Evolutionary conservation across 2,329 filamentous ascomycete species (phyloP).

Genomic region (Aspergillus pseudoterreus): DNA sequence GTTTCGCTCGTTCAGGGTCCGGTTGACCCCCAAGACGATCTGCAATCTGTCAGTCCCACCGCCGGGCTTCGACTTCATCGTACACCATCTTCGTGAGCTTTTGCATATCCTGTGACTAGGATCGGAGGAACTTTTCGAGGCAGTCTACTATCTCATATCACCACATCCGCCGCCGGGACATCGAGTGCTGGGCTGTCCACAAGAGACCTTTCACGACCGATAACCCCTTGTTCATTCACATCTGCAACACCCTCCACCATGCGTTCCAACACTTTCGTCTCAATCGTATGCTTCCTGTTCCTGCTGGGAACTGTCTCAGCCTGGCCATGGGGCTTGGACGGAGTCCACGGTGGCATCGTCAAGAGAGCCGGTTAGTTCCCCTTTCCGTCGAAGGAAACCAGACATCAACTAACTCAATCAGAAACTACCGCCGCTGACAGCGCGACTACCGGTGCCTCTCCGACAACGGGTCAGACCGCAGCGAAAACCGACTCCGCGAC

Average conservation of each 20-base stretch:
- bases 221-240: neutral
- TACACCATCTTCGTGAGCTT: too few species aligned
- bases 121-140: too few species aligned
- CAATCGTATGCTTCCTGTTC: constrained; percentile 31
- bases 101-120: too few species aligned
- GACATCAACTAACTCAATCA: constrained; percentile 2
- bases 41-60: constrained; percentile 16
- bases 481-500: constrained; percentile 15
- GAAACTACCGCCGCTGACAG: constrained; percentile 18
- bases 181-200: neutral
- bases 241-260: constrained; percentile 20
- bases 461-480: constrained; percentile 11
- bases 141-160: too few species aligned
- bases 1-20: constrained; percentile 11
- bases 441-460: constrained; percentile 14
- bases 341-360: constrained; percentile 18
- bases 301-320: constrained; percentile 30
- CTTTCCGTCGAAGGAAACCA: neutral
- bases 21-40: constrained; percentile 12
- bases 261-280: constrained; percentile 28
- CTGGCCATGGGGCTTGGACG: constrained; percentile 22
- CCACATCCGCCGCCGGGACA: too few species aligned
- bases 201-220: neutral
- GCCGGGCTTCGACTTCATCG: too few species aligned
- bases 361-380: constrained; percentile 23